A percentile compares a stretch with the other conserved stretches of the same genome.
Conservation (phyloP, 257 asterid species). For the Plantago major region DNA sequence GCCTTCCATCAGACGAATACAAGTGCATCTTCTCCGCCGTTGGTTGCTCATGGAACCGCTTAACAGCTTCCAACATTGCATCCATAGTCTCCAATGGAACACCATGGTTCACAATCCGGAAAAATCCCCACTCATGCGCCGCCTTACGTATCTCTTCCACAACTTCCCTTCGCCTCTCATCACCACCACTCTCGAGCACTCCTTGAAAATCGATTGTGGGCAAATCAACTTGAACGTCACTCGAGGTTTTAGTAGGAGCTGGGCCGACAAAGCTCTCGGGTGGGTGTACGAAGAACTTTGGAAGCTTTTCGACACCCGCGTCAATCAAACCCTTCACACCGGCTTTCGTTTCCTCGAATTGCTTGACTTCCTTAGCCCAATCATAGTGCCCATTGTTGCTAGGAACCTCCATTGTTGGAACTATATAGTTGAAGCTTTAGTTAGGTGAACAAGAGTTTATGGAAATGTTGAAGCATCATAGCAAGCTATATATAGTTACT, state of each 20-base stretch:
- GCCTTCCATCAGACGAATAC: slow-evolving; percentile 23
- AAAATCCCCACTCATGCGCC: slow-evolving; percentile 34
- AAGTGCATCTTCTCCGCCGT: slow-evolving; percentile 16
- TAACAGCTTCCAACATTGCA: slow-evolving; percentile 28
- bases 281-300: slow-evolving; percentile 28
- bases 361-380: slow-evolving; percentile 28
- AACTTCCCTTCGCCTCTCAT: slow-evolving; percentile 16
- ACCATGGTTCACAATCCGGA: slow-evolving; percentile 32
- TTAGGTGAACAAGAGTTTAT: not conserved
- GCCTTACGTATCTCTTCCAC: slow-evolving; percentile 29
- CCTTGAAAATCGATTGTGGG: slow-evolving; percentile 33
- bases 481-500: not conserved
- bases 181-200: not conserved
- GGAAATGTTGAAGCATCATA: not conserved
- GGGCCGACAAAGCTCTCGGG: not conserved
- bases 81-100: slow-evolving; percentile 34
- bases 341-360: no score
- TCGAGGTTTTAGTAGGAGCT: not conserved
- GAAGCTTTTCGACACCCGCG: slow-evolving; percentile 26
- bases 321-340: slow-evolving; percentile 37
- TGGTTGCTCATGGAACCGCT: slow-evolving; percentile 38
- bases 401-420: slow-evolving; percentile 4
- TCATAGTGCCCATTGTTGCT: slow-evolving; percentile 10
- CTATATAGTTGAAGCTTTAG: not conserved
- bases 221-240: slow-evolving; percentile 12